phyloP scores from a whole-genome alignment of 179 eudicot species.

The Sideroxylon spinosum region DNA sequence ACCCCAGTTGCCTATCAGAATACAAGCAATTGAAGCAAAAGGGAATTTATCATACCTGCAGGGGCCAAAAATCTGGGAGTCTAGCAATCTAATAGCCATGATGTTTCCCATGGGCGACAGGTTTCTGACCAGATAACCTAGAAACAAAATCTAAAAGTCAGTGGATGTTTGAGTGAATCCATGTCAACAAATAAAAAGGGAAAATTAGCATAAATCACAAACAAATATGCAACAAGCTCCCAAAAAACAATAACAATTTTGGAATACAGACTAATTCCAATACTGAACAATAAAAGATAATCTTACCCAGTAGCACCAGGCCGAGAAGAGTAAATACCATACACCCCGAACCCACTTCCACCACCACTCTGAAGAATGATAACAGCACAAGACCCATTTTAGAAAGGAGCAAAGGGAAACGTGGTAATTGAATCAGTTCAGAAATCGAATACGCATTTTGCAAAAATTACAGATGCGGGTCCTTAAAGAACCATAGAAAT shows the following conservation, averaged over 20 bases:
- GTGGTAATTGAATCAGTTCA: not conserved
- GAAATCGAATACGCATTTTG: not conserved
- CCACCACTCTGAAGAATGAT: constrained; percentile 27
- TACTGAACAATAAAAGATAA: not conserved
- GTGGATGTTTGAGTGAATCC: not conserved
- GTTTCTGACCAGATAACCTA: constrained; percentile 24
- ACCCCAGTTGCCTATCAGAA: not conserved
- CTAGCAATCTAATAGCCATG: constrained; percentile 28
- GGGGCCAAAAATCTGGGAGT: not conserved
- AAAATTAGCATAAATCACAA: not conserved
- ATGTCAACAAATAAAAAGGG: not conserved
- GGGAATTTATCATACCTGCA: constrained; percentile 17
- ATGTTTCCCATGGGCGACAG: constrained; percentile 25
- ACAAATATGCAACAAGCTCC: constrained; percentile 1
- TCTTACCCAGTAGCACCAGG: constrained; percentile 31
- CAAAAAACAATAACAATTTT: not conserved
- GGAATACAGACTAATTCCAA: not conserved
- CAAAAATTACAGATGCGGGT: not conserved
- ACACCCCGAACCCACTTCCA: constrained; percentile 28
- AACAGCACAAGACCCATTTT: not conserved
- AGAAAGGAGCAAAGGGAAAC: not conserved
- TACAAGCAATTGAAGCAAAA: not conserved
- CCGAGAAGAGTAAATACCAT: constrained; percentile 33
- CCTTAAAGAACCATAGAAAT: not conserved
- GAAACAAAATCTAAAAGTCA: constrained; percentile 3